A percentile compares a stretch with the other conserved stretches of the same genome.
Evolutionary conservation across 2,329 filamentous ascomycete species (phyloP).

Genomic region (Ophiognomonia clavigignenti-juglandacearum): DNA sequence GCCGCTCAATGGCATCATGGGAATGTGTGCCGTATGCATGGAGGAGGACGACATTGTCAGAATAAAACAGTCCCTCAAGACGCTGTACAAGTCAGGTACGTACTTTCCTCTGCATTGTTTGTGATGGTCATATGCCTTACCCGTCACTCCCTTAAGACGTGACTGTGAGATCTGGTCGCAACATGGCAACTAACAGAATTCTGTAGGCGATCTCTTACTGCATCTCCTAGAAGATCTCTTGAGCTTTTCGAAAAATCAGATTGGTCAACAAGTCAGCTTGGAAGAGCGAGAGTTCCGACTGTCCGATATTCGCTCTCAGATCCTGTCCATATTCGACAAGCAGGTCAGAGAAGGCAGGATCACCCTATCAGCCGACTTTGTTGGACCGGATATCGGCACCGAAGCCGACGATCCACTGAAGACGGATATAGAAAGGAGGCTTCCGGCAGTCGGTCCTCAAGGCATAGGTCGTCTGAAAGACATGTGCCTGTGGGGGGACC

Average conservation of each 20-base stretch:
- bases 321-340: slow-evolving; percentile 83
- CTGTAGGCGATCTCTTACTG: slow-evolving; percentile 63
- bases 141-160: background rate
- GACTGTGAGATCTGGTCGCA: background rate
- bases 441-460: slow-evolving; percentile 58
- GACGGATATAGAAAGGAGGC: slow-evolving; percentile 28
- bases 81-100: slow-evolving; percentile 75
- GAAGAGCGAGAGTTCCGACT: slow-evolving; percentile 83
- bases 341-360: slow-evolving; percentile 79
- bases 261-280: slow-evolving; percentile 74
- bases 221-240: slow-evolving; percentile 85
- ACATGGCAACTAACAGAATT: slow-evolving; percentile 1
- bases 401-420: slow-evolving; percentile 28
- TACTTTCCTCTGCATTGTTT: slow-evolving; percentile 20
- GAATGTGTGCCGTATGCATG: slow-evolving; percentile 92
- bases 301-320: slow-evolving; percentile 77
- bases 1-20: slow-evolving; percentile 89
- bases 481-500: slow-evolving; percentile 88
- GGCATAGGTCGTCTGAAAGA: slow-evolving; percentile 70
- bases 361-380: slow-evolving; percentile 65
- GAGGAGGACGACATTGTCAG: slow-evolving; percentile 75
- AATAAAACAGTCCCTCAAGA: slow-evolving; percentile 78
- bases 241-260: slow-evolving; percentile 93
- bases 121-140: background rate
- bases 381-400: slow-evolving; percentile 42